Evolutionary conservation across 306 rosid species (phyloP).

Genomic region (Prunus mira): DNA sequence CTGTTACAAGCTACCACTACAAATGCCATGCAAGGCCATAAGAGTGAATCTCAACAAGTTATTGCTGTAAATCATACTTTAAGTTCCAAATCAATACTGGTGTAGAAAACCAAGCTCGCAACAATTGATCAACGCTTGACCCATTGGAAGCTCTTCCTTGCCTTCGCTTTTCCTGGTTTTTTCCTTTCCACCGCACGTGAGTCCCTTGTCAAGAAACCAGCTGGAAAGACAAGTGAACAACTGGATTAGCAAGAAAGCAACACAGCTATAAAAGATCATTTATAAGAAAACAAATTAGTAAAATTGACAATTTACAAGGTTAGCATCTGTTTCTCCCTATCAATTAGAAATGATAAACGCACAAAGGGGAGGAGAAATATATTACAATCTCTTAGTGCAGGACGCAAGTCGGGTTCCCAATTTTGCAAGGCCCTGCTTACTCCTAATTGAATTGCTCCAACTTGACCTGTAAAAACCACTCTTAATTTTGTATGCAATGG

Average conservation of each 20-base stretch:
- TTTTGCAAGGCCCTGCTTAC: constrained; percentile 92
- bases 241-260: constrained; percentile 16
- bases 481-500: background rate
- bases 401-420: constrained; percentile 94
- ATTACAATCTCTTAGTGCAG: constrained; percentile 70
- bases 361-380: background rate
- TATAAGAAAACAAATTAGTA: background rate
- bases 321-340: background rate
- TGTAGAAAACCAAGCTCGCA: constrained; percentile 10
- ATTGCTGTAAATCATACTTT: constrained; percentile 25
- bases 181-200: constrained; percentile 93
- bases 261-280: background rate
- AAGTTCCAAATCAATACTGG: constrained; percentile 24
- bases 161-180: constrained; percentile 95
- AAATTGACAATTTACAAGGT: background rate
- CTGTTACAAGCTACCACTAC: constrained; percentile 6
- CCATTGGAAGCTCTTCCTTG: constrained; percentile 99
- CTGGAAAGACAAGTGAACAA: constrained; percentile 36
- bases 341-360: background rate
- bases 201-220: constrained; percentile 93
- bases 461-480: constrained; percentile 66
- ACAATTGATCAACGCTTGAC: constrained; percentile 68
- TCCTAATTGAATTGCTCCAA: constrained; percentile 89
- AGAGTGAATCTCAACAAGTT: constrained; percentile 2
- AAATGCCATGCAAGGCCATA: background rate